Base-by-base conservation (phyloP, 345 rosid genomes). In the Brassica cretica region DNA sequence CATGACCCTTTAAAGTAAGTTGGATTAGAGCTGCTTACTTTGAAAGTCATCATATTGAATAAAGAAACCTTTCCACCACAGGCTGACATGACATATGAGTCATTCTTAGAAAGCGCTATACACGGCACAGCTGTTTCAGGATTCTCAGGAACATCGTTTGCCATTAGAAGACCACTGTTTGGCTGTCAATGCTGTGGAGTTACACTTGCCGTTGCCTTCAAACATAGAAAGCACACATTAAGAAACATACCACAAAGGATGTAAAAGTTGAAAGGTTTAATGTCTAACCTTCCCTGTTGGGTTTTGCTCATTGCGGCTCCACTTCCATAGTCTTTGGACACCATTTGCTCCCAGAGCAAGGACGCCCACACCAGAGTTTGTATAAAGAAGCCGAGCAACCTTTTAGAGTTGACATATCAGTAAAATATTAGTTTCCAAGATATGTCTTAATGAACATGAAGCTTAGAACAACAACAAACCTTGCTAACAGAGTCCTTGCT, bases 101-200 rank as follows among this genome's bases (percentile, higher is more conserved):
- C 90, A 80, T 87, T 87, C 81, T 87, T 87, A 39, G 90, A 85
- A 56, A 87, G 83, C 0, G 88, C 90, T 65, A 87, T 81, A 71
- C 88, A 87, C 2, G 90, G 87, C 35, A 85, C 89, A 30, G 82
- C 21, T 64, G 74, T 86, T 25, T 87, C 89, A 78, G 75, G 61
- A 68, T 88, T 93, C 53, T 85, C 94, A 53, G 80, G 83, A 53
- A 82, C 79, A 78, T 93, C 98, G 77, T 91, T 93, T 44, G 92
- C 76, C 98, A 89, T 93, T 14, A 72, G 82, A 58, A 84, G 87
- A 59, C 98, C 97, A 65, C 89, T 89, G 25, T 86, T 83, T 32
- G 98, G 93, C 77, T 91, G 93, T 94, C 94, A 91, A 68, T 86
- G 84, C 74, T 87, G 90, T 1, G 95, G 98, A 10, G 74, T 68